Evolutionary conservation across 176 grass and related monocot genomes (phyloP).

Genomic region (Microstegium vimineum): DNA sequence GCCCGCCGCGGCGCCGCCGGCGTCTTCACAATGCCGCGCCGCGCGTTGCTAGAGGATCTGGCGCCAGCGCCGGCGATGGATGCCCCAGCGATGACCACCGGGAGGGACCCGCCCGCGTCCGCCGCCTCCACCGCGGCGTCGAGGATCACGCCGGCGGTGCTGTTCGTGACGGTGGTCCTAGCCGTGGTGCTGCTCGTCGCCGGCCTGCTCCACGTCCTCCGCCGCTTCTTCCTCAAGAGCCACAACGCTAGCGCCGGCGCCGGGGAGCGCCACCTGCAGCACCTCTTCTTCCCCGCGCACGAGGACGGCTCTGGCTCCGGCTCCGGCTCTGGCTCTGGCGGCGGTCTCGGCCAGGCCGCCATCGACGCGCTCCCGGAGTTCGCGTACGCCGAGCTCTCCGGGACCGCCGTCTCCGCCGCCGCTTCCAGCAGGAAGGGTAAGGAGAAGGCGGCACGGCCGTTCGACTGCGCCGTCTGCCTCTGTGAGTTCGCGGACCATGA

Average conservation of each 20-base stretch:
- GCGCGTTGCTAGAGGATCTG: background rate
- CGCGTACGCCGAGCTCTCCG: conserved; percentile 68
- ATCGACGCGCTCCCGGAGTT: conserved; percentile 80
- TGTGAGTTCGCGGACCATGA: conserved; percentile 58
- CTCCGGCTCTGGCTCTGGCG: background rate
- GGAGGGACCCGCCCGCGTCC: background rate
- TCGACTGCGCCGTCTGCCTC: conserved; percentile 94
- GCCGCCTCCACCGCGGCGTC: background rate
- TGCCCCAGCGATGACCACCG: too few relatives aligned
- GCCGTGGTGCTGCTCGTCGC: conserved; percentile 78
- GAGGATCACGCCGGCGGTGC: conserved; percentile 68
- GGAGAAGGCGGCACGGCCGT: conserved; percentile 34
- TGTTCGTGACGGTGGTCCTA: conserved; percentile 84
- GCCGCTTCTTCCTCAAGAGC: conserved; percentile 64
- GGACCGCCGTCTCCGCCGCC: background rate
- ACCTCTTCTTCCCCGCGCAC: conserved; percentile 58
- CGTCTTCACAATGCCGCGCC: background rate
- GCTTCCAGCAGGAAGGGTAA: conserved; percentile 16
- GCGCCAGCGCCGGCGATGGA: background rate
- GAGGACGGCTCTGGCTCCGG: conserved; percentile 35
- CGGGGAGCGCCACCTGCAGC: conserved; percentile 81
- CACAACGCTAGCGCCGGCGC: conserved; percentile 38
- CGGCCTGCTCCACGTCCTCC: conserved; percentile 70
- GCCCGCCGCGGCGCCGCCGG: background rate
- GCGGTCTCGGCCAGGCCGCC: conserved; percentile 64